Percentiles rank a stretch among this genome's conserved stretches.
Conservation (phyloP, 495 filamentous ascomycete genomes). For the Penicillium lagena region DNA sequence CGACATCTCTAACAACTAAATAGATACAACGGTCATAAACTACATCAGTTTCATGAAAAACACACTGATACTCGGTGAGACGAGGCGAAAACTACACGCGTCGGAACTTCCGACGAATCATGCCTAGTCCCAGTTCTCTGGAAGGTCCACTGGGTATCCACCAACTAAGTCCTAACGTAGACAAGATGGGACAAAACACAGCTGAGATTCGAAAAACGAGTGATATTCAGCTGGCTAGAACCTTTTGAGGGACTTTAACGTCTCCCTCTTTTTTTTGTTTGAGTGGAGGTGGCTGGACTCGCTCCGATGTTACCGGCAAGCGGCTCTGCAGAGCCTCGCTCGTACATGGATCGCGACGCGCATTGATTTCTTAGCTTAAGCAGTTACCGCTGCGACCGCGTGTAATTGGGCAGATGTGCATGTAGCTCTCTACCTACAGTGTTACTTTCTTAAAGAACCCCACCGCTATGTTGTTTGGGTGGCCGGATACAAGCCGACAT, state of each 20-base stretch:
- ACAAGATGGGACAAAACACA: background rate
- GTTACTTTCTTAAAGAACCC: too few species aligned
- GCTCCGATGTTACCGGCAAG: too few species aligned
- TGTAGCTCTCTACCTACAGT: too few species aligned
- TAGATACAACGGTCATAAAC: background rate
- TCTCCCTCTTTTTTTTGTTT: background rate
- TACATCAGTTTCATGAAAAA: conserved; percentile 4
- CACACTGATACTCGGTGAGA: conserved; percentile 13
- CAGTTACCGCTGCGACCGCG: too few species aligned
- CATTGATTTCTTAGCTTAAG: too few species aligned
- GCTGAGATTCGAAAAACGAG: conserved; percentile 15
- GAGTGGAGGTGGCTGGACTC: conserved; percentile 11
- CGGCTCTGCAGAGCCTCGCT: too few species aligned
- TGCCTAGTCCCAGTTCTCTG: background rate
- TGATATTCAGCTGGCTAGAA: too few species aligned
- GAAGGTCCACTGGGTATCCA: conserved; percentile 13
- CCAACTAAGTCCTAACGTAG: background rate
- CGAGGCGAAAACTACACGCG: background rate
- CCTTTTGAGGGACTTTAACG: too few species aligned
- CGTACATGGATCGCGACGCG: too few species aligned
- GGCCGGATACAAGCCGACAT: too few species aligned
- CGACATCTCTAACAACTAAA: background rate
- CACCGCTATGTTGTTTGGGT: too few species aligned
- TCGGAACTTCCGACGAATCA: conserved; percentile 9
- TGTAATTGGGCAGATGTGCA: too few species aligned